Evolutionary conservation across 2,329 filamentous ascomycete species (phyloP).

Genomic region (Orbilia brochopaga): DNA sequence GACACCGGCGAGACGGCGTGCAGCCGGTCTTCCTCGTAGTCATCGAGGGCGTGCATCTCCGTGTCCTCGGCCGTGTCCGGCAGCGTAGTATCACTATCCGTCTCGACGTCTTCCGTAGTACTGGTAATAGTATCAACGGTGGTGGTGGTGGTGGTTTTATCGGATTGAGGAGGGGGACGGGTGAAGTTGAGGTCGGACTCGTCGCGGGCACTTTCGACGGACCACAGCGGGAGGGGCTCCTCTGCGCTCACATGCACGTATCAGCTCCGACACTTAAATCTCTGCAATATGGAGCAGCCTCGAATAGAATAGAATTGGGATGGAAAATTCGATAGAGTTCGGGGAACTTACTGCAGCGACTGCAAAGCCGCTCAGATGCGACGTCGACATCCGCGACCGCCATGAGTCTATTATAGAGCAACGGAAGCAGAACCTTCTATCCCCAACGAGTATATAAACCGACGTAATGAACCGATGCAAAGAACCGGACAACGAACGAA

Average conservation of each 20-base stretch:
- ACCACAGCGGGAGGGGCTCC: slow-evolving; percentile 1
- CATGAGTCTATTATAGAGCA: background rate
- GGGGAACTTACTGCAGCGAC: slow-evolving; percentile 2
- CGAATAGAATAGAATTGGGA: too few relatives aligned
- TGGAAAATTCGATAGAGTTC: background rate
- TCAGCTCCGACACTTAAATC: background rate
- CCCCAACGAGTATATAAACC: too few relatives aligned
- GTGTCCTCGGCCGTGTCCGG: background rate
- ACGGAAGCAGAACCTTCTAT: too few relatives aligned
- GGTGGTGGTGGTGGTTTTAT: background rate
- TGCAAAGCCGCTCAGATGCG: background rate
- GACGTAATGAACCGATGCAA: too few relatives aligned
- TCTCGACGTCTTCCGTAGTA: background rate
- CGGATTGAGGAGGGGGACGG: background rate
- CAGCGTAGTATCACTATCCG: background rate
- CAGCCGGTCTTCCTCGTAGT: background rate
- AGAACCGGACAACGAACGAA: too few relatives aligned
- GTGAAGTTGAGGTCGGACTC: background rate
- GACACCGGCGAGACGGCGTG: slow-evolving; percentile 38
- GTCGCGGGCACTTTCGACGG: background rate
- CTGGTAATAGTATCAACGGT: background rate
- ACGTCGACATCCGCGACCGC: background rate
- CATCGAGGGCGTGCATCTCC: background rate
- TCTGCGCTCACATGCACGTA: background rate
- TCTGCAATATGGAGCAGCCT: background rate